Percentiles rank a stretch among this genome's conserved stretches.
phyloP scores from a whole-genome alignment of 495 filamentous ascomycete species.

The Trichoderma parareesei region DNA sequence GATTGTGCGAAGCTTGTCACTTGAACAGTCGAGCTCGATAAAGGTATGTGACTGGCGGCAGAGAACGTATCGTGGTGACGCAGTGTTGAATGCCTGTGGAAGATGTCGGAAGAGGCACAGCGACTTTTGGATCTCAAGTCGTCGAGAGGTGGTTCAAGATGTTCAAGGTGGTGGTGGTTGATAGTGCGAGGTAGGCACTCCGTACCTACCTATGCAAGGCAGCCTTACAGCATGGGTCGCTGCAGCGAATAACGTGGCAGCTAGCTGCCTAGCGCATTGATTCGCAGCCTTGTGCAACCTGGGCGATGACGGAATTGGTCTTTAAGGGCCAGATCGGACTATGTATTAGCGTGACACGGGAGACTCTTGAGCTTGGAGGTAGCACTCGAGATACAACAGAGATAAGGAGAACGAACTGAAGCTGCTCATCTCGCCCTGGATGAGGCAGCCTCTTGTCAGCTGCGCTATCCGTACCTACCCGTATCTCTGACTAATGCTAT shows the following conservation, averaged over 20 bases:
- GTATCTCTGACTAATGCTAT: too few relatives aligned
- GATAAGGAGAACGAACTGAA: too few relatives aligned
- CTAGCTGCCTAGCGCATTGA: not conserved
- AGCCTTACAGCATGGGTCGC: not conserved
- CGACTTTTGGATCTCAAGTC: not conserved
- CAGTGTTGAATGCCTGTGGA: not conserved
- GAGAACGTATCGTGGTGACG: not conserved
- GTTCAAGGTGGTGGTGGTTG: not conserved
- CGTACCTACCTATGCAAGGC: not conserved
- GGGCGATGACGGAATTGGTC: not conserved
- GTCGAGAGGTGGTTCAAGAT: not conserved
- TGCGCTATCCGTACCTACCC: too few relatives aligned
- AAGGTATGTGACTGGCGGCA: not conserved
- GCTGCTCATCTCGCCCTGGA: too few relatives aligned
- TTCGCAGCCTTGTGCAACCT: not conserved
- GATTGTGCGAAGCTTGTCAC: not conserved
- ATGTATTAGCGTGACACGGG: too few relatives aligned
- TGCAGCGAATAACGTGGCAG: constrained; percentile 6
- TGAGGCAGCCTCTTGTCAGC: too few relatives aligned
- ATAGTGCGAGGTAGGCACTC: too few relatives aligned
- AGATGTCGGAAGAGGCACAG: not conserved
- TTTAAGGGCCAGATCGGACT: too few relatives aligned
- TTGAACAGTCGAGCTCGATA: not conserved
- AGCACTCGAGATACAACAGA: too few relatives aligned
- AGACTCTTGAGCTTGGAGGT: too few relatives aligned